Evolutionary conservation across 2,329 filamentous ascomycete genomes (phyloP), one percentile per base, ranked within the genome.

Genomic region (Colletotrichum lini): DNA sequence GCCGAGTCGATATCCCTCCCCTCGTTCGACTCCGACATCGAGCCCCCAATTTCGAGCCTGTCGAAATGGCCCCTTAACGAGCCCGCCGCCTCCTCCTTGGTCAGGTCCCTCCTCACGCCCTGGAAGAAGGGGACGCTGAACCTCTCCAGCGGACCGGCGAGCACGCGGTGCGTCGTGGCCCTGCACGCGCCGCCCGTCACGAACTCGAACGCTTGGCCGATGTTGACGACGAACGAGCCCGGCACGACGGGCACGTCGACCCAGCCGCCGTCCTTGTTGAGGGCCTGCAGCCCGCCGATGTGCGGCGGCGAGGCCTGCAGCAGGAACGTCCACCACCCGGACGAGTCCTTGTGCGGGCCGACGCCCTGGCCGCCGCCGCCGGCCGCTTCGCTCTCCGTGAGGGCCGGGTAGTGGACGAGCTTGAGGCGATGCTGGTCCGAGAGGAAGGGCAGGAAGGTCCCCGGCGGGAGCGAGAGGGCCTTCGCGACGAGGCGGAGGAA

Each of bases 261-360:
- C 88, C 88, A 90, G 2, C 77, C 72, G 1, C 85, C 86, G 0
- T 76, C 75, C 50, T 82, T 81, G 69, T 85, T 85, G 18, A 90
- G 82, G 0, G 85, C 86, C 74, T 90, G 85, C 0, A 90, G 79
- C 0, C 88, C 85, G 49, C 83, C 77, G 1, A 85, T 80, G 12
- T 84, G 79, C 4, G 87, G 85, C 3, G 85, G 83, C 0, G 86
- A 88, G 8, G 89, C 87, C 76, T 92, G 90, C 1, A 90, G 84
- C 4, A 92, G 83, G 72, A 92, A 91, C 0, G 90, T 91, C 81
- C 89, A 89, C 88, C 88, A 91, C 4, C 89, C 89, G 0, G 88
- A 90, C 0, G 86, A 90, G 76, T 90, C 88, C 75, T 91, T 91
- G 79, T 91, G 89, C 0, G 89, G 86, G 0, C 89, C 89, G 1